Evolutionary conservation across 805 yeast genomes (phyloP).

Genomic region (Helenozyma rhizophorensis): DNA sequence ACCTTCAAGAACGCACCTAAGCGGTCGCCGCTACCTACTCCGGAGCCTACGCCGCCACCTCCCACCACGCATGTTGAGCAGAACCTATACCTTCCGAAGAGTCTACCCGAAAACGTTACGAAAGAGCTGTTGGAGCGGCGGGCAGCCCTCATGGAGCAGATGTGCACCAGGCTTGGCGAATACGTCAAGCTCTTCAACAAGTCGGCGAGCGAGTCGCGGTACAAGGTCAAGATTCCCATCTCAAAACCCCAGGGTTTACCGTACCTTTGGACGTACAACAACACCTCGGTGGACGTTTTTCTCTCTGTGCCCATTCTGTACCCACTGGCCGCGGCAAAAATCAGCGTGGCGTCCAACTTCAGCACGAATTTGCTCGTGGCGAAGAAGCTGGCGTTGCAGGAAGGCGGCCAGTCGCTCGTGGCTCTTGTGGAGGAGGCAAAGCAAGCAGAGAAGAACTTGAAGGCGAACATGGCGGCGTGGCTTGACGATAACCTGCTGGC

Average conservation of each 20-base stretch:
- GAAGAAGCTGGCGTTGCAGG: constrained; percentile 12
- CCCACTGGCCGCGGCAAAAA: constrained; percentile 21
- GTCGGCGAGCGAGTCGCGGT: constrained; percentile 22
- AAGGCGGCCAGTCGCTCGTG: constrained; percentile 11
- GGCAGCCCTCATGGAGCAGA: constrained; percentile 16
- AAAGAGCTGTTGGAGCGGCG: background rate
- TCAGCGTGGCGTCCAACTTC: constrained; percentile 28
- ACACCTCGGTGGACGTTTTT: constrained; percentile 26
- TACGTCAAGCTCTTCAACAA: constrained; percentile 25
- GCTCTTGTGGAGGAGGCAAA: constrained; percentile 22
- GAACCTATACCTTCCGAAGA: constrained; percentile 1
- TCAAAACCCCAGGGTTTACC: constrained; percentile 18
- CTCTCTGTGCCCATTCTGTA: constrained; percentile 30
- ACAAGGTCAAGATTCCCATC: constrained; percentile 31
- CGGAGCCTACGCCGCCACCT: constrained; percentile 1
- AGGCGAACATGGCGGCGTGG: constrained; percentile 17
- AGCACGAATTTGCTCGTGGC: constrained; percentile 27
- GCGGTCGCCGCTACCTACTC: constrained; percentile 1
- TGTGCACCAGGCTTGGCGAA: constrained; percentile 23
- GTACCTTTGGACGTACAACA: constrained; percentile 22
- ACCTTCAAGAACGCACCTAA: constrained; percentile 18
- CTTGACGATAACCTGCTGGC: constrained; percentile 19
- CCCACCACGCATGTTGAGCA: background rate
- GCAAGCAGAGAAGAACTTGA: constrained; percentile 25
- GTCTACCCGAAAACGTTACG: constrained; percentile 1